Conservation (phyloP, 495 filamentous ascomycete genomes). For the Patellaria atrata region DNA sequence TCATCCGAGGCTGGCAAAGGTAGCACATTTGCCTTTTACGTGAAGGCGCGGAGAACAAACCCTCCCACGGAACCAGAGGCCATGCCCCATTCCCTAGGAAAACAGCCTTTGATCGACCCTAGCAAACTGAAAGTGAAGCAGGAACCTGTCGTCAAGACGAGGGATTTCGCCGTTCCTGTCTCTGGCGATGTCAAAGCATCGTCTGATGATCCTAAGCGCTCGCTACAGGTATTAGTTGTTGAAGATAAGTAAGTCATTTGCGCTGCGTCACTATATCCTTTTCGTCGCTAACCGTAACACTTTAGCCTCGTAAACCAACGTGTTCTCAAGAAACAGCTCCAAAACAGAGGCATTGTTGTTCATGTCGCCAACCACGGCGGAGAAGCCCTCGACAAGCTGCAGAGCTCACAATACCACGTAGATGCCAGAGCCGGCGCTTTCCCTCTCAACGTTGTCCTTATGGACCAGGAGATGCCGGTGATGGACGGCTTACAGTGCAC, state of each 20-base stretch:
- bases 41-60: constrained; percentile 40
- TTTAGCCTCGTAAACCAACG: constrained; percentile 45
- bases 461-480: constrained; percentile 79
- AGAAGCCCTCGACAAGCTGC: constrained; percentile 52
- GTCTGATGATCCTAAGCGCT: constrained; percentile 4
- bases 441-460: constrained; percentile 50
- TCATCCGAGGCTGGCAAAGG: constrained; percentile 54
- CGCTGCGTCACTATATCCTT: constrained; percentile 6
- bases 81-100: constrained; percentile 3
- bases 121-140: background rate
- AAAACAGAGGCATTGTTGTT: constrained; percentile 47
- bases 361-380: constrained; percentile 59
- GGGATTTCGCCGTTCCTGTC: background rate
- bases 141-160: background rate
- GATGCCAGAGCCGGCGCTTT: constrained; percentile 24
- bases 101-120: constrained; percentile 1
- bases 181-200: background rate
- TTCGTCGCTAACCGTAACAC: constrained; percentile 24
- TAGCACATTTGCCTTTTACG: constrained; percentile 77
- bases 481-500: constrained; percentile 67
- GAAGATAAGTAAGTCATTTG: constrained; percentile 40
- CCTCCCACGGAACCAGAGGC: constrained; percentile 18
- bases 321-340: constrained; percentile 49
- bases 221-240: constrained; percentile 47
- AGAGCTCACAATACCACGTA: constrained; percentile 22